A percentile compares a stretch with the other conserved stretches of the same genome.
Evolutionary conservation across 495 filamentous ascomycete genomes (phyloP).

Genomic region (Lichenothelia convexa): DNA sequence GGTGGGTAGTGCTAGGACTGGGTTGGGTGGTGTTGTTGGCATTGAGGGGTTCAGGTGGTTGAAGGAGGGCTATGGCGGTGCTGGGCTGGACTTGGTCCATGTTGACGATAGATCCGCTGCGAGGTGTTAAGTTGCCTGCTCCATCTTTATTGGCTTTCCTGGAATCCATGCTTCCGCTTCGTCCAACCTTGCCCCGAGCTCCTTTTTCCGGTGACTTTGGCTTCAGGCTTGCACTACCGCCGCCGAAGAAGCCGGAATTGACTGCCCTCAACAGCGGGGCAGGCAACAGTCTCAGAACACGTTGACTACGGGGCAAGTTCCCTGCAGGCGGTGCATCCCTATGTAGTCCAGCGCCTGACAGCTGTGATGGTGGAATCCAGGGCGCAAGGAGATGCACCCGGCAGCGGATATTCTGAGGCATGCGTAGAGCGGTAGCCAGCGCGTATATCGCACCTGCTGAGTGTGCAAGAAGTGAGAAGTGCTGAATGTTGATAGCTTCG

Average conservation of each 20-base stretch:
- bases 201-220: too few relatives aligned
- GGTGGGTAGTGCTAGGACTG: too few relatives aligned
- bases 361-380: constrained; percentile 97
- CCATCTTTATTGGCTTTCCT: too few relatives aligned
- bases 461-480: constrained; percentile 95
- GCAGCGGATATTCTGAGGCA: constrained; percentile 89
- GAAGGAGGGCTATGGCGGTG: too few relatives aligned
- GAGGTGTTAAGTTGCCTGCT: too few relatives aligned
- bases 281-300: constrained; percentile 77
- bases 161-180: too few relatives aligned
- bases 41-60: too few relatives aligned
- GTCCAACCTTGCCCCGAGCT: too few relatives aligned
- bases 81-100: too few relatives aligned
- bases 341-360: constrained; percentile 58
- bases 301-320: constrained; percentile 77
- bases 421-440: constrained; percentile 82
- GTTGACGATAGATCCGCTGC: constrained; percentile 62
- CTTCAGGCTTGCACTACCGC: constrained; percentile 76
- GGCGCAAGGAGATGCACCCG: constrained; percentile 89
- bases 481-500: constrained; percentile 77
- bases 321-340: constrained; percentile 57
- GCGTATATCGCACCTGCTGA: constrained; percentile 96
- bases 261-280: constrained; percentile 84
- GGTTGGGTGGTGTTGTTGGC: too few relatives aligned
- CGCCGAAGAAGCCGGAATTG: constrained; percentile 85